Percentiles rank a stretch among this genome's conserved stretches.
phyloP scores from a whole-genome alignment of 1,139 yeast genomes.

The Yamadazyma triangularis region DNA sequence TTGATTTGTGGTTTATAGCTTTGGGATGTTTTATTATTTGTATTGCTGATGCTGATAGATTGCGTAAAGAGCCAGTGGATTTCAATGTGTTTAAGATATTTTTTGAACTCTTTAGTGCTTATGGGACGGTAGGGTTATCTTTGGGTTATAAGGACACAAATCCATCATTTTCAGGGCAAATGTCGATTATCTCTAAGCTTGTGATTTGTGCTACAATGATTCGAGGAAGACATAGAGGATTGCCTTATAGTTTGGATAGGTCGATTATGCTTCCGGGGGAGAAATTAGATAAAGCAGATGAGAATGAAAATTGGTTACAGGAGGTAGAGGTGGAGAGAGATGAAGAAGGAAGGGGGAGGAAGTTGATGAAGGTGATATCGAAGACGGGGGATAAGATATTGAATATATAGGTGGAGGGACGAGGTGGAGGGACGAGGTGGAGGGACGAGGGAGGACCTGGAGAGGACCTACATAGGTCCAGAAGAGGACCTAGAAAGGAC shows the following conservation, averaged over 20 bases:
- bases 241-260: slow-evolving; percentile 90
- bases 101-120: slow-evolving; percentile 91
- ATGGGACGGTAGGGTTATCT: slow-evolving; percentile 92
- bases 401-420: too few relatives aligned
- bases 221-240: slow-evolving; percentile 95
- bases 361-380: too few relatives aligned
- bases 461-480: too few relatives aligned
- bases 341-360: too few relatives aligned
- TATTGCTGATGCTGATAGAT: slow-evolving; percentile 70
- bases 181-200: slow-evolving; percentile 70
- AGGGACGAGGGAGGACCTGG: too few relatives aligned
- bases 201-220: slow-evolving; percentile 86
- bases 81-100: slow-evolving; percentile 70
- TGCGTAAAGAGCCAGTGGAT: slow-evolving; percentile 41
- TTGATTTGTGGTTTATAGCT: slow-evolving; percentile 92
- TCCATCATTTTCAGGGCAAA: slow-evolving; percentile 70
- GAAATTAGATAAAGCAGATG: slow-evolving; percentile 65
- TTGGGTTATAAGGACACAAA: slow-evolving; percentile 69
- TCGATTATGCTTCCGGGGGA: slow-evolving; percentile 86
- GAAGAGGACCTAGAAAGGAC: too few relatives aligned
- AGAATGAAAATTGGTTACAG: too few relatives aligned
- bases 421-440: too few relatives aligned
- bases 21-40: slow-evolving; percentile 83
- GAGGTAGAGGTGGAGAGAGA: too few relatives aligned
- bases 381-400: too few relatives aligned